These are phyloP conservation scores for Coniochaeta sp. DNA, from an alignment of 2,329 filamentous ascomycete genomes.

Conservation along the genomic window DNA sequence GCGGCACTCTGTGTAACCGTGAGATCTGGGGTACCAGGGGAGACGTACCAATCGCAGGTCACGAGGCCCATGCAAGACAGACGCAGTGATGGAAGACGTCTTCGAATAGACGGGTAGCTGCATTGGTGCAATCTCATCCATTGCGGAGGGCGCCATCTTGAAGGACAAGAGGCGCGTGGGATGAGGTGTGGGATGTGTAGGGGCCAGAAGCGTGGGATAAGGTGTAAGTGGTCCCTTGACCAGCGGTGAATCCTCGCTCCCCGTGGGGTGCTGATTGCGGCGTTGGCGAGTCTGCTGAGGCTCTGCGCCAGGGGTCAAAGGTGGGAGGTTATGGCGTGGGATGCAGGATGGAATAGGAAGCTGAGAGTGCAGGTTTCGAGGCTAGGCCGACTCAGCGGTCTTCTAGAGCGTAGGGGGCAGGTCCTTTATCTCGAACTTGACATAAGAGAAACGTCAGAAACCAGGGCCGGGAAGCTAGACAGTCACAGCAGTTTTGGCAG, in stretches of 20 bases:
- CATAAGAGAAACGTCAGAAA: background rate
- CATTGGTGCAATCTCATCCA: constrained; percentile 32
- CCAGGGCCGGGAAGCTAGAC: constrained; percentile 1
- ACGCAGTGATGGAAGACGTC: constrained; percentile 36
- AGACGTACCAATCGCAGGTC: constrained; percentile 49
- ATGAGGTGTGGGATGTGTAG: constrained; percentile 20
- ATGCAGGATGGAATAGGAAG: constrained; percentile 10
- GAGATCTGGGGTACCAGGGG: constrained; percentile 15
- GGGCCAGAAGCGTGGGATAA: background rate
- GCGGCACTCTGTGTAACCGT: constrained; percentile 8
- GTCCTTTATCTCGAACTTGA: constrained; percentile 3
- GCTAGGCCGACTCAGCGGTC: constrained; percentile 1
- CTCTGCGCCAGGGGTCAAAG: constrained; percentile 1
- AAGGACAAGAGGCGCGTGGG: constrained; percentile 20
- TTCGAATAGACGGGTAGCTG: constrained; percentile 35
- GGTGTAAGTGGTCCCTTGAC: constrained; percentile 1
- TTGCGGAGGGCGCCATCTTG: constrained; percentile 44
- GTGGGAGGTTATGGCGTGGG: constrained; percentile 1
- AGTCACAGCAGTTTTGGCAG: constrained; percentile 7
- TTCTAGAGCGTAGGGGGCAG: constrained; percentile 1
- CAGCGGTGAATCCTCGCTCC: constrained; percentile 5
- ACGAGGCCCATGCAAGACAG: constrained; percentile 48
- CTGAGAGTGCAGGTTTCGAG: constrained; percentile 4
- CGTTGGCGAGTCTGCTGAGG: background rate
- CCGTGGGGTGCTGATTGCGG: constrained; percentile 1